Base-by-base conservation (phyloP, 78 protist species). In the Mastigamoeba balamuthi region DNA sequence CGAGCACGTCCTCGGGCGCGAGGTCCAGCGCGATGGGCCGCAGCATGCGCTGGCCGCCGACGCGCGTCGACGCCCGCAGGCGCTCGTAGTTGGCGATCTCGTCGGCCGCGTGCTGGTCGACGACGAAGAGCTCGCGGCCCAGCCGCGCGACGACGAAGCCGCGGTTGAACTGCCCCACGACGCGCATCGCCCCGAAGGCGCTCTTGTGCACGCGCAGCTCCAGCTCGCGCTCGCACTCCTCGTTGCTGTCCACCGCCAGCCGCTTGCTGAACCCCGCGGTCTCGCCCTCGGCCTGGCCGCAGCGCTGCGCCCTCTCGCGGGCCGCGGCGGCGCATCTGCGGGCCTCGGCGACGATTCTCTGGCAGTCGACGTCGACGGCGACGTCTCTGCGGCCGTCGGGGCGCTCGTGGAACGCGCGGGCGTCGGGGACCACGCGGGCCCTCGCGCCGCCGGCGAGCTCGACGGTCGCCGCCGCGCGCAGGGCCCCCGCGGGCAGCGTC, bases 91-190 rank as follows among this genome's bases (percentile, higher is more conserved):
- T 89, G 84, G 65, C 87, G 66, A 88, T 95, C 69, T 96, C 99
- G 53, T 96, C 98, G 35, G 97, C 74, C 27, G 99, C 99, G 74
- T 96, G 99, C 89, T 89, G 95, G 53, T 86, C 90, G 52, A 96
- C 30, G 66, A 96, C 87, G 79, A 89, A 94, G 1, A 94, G 79
- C 48, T 92, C 95, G 9, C 25, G 6, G 42, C 71, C 86, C 27
- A 87, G 44, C 10, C 67, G 30, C 2, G 95, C 88, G 23, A 96
- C 44, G 5, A 96, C 91, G 78, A 96, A 96, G 7, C 95, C 96
- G 5, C 35, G 25, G 87, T 96, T 96, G 80, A 95, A 96, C 74
- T 95, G 97, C 1, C 99, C 96, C 28, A 90, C 28, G 6, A 96
- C 82, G 1, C 36, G 38, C 97, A 95, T 92, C 29, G 39, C 23